Base-by-base conservation (phyloP, 192 early-diverging fungal species). In the Coemansia sp. region DNA sequence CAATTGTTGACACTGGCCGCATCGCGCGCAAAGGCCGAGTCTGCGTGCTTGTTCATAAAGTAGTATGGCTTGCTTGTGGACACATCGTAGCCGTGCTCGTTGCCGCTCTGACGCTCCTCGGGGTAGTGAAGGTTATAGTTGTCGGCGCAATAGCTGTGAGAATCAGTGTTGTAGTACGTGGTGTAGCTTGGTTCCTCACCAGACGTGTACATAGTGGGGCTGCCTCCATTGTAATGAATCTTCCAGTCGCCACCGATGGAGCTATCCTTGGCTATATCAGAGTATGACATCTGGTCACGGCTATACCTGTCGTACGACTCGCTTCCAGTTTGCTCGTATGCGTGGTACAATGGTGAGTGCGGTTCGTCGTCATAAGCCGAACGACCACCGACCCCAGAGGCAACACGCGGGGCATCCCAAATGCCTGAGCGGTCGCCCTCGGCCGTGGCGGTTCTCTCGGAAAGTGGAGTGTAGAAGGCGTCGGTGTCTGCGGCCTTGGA, bases 31-130 rank as follows among this genome's bases (percentile, higher is more conserved):
- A 75, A 67, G n/a, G 67, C 68, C 45, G 73, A 63, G 48, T 75
- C 78, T 0, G 65, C 72, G n/a, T 70, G 73, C 63, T 39, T 64
- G 59, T 80, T 80, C 44, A 75, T 73, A 69, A 80, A 75, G 67
- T 80, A 69, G 39, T 67, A 69, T 9, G 78, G 78, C 63, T 33
- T 69, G 69, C 45, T 66, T 24, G 72, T 67, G 7, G 70, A 36
- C 21, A 64, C 68, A 13, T 66, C 39, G 39, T 57, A 29, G 37
- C 50, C 54, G 39, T n/a, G 45, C 21, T 63, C 54, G 54, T 40
- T 37, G 27, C 54, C 50, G 39, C 41, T 40, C 54, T 70, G 63
- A 13, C 50, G 54, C 4, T 65, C 34, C 10, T 68, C 66, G 33
- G 11, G 19, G 11, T 68, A 57, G 42, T 60, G 24, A 2, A 68